Evolutionary conservation across 106 monocot genomes (phyloP), one percentile per base, ranked within the genome.

Genomic region (Platanthera zijinensis): DNA sequence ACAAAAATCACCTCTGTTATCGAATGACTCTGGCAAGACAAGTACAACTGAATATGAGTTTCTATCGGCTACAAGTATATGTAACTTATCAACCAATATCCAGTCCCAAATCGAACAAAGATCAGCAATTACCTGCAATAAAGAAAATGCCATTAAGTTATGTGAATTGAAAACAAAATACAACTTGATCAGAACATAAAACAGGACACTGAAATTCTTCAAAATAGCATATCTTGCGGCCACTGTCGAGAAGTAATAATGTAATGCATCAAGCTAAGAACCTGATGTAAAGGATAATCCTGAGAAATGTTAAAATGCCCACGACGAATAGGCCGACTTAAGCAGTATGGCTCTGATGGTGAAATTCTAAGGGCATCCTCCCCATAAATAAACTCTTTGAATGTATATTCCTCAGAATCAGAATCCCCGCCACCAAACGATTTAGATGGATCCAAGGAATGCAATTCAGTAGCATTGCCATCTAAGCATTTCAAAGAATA

Each of bases 251-350:
- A 28, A 66, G 28, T 66, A 66, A 66, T 66, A 2, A 32, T 11
- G 30, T 4, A 66, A 66, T 32, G 66, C 32, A 32, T 66, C 8
- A 32, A 66, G 11, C 13, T 71, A 49, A 15, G 30, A 82, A 99
- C 99, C 99, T 99, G 99, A 56, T 94, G 89, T 51, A 76, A 57
- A 70, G 94, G 75, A 80, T 99, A 99, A 78, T 90, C 75, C 56
- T 83, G 89, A 80, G 92, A 99, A 82, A 94, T 77, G 83, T 99
- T 99, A 52, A 99, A 94, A 77, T 94, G 99, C 5, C 99, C 99
- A 64, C 99, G 80, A 69, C 99, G 86, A 51, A 99, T 92, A 67
- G 99, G 99, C 48, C 86, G 83, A 48, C 88, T 77, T 79, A 99
- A 77, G 52, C 83, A 82, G 76, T 99, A 99, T 85, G 99, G 92